These are phyloP conservation scores for Venustampulla echinocandica DNA, from an alignment of 495 filamentous ascomycete species.

Conservation along the genomic window DNA sequence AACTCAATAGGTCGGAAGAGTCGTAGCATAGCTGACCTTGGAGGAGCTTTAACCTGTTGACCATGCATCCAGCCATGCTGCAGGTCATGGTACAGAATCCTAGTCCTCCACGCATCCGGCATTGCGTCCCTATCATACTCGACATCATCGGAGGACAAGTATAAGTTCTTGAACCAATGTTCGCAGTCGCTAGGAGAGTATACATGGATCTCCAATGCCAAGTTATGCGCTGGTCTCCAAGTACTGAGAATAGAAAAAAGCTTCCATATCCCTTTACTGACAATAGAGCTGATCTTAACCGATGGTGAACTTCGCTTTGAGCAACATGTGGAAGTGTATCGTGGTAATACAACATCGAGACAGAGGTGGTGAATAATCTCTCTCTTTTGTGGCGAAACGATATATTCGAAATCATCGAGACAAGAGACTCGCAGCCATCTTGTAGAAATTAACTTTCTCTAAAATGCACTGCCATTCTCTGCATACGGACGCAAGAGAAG, in stretches of 20 bases:
- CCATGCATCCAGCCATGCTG: constrained; percentile 18
- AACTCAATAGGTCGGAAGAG: constrained; percentile 7
- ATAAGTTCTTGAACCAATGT: constrained; percentile 18
- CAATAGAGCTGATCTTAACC: constrained; percentile 5
- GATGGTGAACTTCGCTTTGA: constrained; percentile 1
- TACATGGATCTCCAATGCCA: constrained; percentile 18
- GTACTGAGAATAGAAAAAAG: constrained; percentile 20
- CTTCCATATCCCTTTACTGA: constrained; percentile 16
- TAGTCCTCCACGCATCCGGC: neutral
- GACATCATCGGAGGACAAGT: constrained; percentile 12
- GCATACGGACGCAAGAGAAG: constrained; percentile 1
- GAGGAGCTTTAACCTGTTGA: constrained; percentile 16
- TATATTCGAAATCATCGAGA: constrained; percentile 20
- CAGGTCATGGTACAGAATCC: constrained; percentile 10
- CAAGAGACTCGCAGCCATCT: constrained; percentile 16
- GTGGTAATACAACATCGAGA: constrained; percentile 17
- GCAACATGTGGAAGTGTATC: constrained; percentile 19
- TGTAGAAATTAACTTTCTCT: constrained; percentile 5
- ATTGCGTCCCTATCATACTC: constrained; percentile 3
- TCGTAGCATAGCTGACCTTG: constrained; percentile 14
- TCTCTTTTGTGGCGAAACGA: constrained; percentile 14
- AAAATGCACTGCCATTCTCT: constrained; percentile 5
- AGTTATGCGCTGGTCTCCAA: constrained; percentile 9
- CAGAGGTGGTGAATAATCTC: constrained; percentile 19
- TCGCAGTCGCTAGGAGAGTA: constrained; percentile 17